Evolutionary conservation across 2,329 filamentous ascomycete genomes (phyloP).

Genomic region (Claviceps humidiphila): DNA sequence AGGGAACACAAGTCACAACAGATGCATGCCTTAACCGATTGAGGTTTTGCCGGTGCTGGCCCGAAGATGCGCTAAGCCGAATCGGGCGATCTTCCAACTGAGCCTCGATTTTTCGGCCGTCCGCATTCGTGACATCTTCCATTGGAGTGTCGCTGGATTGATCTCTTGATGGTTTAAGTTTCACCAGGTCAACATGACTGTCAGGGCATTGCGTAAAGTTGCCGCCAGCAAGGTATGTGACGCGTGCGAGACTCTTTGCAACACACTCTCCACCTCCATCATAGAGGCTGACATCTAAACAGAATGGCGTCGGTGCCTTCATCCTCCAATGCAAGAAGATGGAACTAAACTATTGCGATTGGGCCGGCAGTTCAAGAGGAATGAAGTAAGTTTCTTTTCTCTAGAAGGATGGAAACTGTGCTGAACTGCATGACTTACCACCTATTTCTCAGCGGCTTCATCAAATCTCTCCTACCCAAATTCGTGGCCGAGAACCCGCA

Average conservation of each 20-base stretch:
- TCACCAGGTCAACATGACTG: conserved; percentile 35
- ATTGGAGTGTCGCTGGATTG: conserved; percentile 11
- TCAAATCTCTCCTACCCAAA: conserved; percentile 58
- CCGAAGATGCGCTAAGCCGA: conserved; percentile 14
- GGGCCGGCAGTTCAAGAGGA: conserved; percentile 80
- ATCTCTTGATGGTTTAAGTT: conserved; percentile 15
- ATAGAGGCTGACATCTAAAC: conserved; percentile 8
- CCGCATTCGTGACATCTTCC: conserved; percentile 8
- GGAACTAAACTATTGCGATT: conserved; percentile 96
- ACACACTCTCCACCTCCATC: background rate
- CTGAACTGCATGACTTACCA: background rate
- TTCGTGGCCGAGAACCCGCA: conserved; percentile 76
- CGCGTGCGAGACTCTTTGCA: background rate
- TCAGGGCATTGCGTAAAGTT: conserved; percentile 38
- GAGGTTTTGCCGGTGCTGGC: conserved; percentile 12
- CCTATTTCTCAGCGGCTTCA: conserved; percentile 50
- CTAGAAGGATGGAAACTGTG: background rate
- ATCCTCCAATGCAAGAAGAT: conserved; percentile 93
- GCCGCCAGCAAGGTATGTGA: conserved; percentile 37
- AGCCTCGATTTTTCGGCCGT: conserved; percentile 5
- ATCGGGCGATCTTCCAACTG: conserved; percentile 6
- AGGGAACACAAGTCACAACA: background rate
- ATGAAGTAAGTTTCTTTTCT: conserved; percentile 57
- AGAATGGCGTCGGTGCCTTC: conserved; percentile 97
- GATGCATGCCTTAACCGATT: background rate